A percentile compares a stretch with the other conserved stretches of the same genome.
phyloP scores from a whole-genome alignment of 305 asterid genomes.

The Fraxinus albicans region DNA sequence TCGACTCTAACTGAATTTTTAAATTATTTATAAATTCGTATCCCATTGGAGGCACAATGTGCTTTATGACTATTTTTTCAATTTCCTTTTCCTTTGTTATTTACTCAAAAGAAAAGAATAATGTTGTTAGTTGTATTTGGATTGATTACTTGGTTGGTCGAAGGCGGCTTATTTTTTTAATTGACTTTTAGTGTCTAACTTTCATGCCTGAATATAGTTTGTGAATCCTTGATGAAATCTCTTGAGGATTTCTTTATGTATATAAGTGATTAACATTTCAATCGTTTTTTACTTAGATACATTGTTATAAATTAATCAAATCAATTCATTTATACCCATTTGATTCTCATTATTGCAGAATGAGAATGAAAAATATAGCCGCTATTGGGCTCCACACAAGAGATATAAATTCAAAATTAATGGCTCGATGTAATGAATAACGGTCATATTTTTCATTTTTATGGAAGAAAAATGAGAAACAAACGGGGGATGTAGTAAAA shows the following conservation, averaged over 20 bases:
- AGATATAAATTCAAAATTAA: too few species aligned
- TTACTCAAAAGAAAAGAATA: neutral
- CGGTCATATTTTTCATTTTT: too few species aligned
- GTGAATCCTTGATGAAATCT: neutral
- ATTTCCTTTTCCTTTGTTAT: neutral
- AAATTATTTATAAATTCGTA: too few species aligned
- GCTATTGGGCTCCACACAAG: too few species aligned
- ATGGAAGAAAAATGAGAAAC: too few species aligned
- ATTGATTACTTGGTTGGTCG: neutral
- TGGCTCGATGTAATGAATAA: too few species aligned
- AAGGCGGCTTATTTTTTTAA: neutral
- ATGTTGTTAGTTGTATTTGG: neutral
- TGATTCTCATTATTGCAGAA: too few species aligned
- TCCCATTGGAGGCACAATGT: neutral
- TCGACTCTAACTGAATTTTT: too few species aligned
- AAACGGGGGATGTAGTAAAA: neutral
- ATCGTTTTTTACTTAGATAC: neutral
- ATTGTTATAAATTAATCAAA: too few species aligned
- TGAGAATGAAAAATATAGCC: too few species aligned
- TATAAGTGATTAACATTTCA: neutral
- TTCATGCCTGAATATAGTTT: neutral
- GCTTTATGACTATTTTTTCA: neutral
- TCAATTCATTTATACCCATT: neutral
- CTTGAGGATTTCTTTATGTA: neutral
- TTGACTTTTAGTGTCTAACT: neutral